Evolutionary conservation across 2,329 filamentous ascomycete genomes (phyloP), one percentile per base, ranked within the genome.

Genomic region (Phialophora tarda): DNA sequence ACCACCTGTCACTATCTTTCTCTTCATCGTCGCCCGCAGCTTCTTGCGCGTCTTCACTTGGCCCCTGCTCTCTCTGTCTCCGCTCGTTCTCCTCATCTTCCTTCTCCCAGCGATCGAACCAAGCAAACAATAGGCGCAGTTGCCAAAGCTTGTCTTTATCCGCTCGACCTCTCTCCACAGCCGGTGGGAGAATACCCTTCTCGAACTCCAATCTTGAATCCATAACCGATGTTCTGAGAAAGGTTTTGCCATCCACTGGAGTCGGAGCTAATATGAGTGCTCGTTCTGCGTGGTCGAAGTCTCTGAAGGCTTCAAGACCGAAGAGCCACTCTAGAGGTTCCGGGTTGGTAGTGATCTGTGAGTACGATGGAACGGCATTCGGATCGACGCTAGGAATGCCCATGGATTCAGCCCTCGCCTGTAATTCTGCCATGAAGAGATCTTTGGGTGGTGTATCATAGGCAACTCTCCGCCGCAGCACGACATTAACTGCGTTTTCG

Each of bases 261-360:
- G 71, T 69, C 11, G 73, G 74, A 72, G 82, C 77, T 81, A 92
- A 80, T 2, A 91, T 83, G 26, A 88, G 80, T 0, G 84, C 84
- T 62, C 86, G 85, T 73, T 96, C 92, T 0, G 89, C 87, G 59
- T 89, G 76, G 81, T 91, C 76, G 82, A 86, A 69, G 71, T 78
- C 74, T 72, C 76, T 65, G 81, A 90, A 74, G 65, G 84, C 70
- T 0, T 84, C 81, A 0, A 92, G 83, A 1, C 82, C 78, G 75
- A 96, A 92, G 1, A 97, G 75, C 90, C 91, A 94, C 68, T 90
- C 87, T 73, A 94, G 86, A 0, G 91, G 77, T 47, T 81, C 78
- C n/a, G 34, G 4, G 24, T 24, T 24, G 73, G 34, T 32, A 11
- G 34, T 21, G 48, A 23, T 30, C 17, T 24, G 34, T 30, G 73